Evolutionary conservation across 306 rosid genomes (phyloP), one percentile per base, ranked within the genome.

Genomic region (Oemleria cerasiformis): DNA sequence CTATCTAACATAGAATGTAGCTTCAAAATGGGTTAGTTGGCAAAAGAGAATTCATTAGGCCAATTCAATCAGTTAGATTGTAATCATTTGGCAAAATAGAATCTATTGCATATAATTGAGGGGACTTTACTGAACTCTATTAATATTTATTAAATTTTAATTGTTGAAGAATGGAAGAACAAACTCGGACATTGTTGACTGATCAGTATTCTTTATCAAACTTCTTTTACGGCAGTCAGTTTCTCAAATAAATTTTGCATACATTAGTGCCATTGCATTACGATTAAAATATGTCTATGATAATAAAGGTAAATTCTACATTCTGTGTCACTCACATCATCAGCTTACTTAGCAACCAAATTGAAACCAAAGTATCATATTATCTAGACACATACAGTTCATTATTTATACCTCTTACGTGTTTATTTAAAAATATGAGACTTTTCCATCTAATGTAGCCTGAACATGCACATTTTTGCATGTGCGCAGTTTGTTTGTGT

Each of bases 1-100:
- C 43, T 4, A 25, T 67, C 40, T 67, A 3, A 8, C 7, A 50
- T 9, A 34, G 34, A 48, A 49, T 48, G 59, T 49, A 36, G 23
- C 69, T 54, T 70, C 39, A 8, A 53, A 53, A 45, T 44, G 62
- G 68, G 72, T 9, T 36, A 43, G 43, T 30, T 67, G 8, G 55
- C 30, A 7, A 14, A 47, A 15, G 38, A 49, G 54, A 38, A 19
- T 49, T 2, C 45, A 30, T 59, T 8, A 25, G 23, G 30, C n/a
- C 4, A 11, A 49, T 25, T 14, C 14, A 6, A 10, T 65, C 36
- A 67, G 25, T 48, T 60, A 14, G 42, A 30, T 30, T 4, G 3
- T 30, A 30, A 30, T 30, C 36, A 30, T 30, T 30, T 30, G 36
- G 36, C 2, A 30, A 30, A 1, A 30, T 30, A 30, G 36, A 30